Base-by-base conservation (phyloP, 2,329 filamentous ascomycete species). In the Calonectria naviculata region DNA sequence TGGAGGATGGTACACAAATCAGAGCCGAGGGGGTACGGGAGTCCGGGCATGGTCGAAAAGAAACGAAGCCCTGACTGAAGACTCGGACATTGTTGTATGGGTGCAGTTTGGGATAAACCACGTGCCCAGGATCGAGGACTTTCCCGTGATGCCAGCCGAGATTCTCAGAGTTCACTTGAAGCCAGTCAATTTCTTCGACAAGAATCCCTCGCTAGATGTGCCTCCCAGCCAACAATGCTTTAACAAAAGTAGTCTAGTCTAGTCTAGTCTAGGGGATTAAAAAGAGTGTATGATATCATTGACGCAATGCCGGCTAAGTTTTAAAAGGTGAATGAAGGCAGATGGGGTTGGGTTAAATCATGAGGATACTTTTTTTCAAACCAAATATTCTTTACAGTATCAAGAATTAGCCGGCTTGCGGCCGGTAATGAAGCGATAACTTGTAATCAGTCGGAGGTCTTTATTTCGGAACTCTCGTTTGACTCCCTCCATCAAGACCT, bases 11-110 rank as follows among this genome's bases (percentile, higher is more conserved):
- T 89, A 84, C 62, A 88, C 87, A 1, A 88, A 88, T 70, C 87
- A 88, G 80, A 87, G 86, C 70, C 80, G 78, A 3, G 78, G 74
- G 4, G 74, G 67, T 0, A 65, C 65, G 19, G 74, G 72, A 2
- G 44, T 87, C 84, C 70, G 78, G 73, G 17, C 85, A 84, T 4
- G 87, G 87, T 67, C 73, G 29, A 70, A 75, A 42, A 49, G 77
- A 44, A 82, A 82, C 60, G 78, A 79, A 34, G 78, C 80, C 71
- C 82, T 97, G 75, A 93, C 93, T 56, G 92, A 97, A 83, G 93
- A 92, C 2, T 75, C 68, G 31, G 94, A 97, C 80, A 85, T 97
- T 2, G 82, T 87, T 1, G 68, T 89, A 0, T 89, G 87, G 87
- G 84, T 81, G 15, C 85, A 87, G 8, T 88, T 87, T 66, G 85